A percentile compares a stretch with the other conserved stretches of the same genome.
Conservation (phyloP, 2,329 filamentous ascomycete species). For the Fusarium illudens region DNA sequence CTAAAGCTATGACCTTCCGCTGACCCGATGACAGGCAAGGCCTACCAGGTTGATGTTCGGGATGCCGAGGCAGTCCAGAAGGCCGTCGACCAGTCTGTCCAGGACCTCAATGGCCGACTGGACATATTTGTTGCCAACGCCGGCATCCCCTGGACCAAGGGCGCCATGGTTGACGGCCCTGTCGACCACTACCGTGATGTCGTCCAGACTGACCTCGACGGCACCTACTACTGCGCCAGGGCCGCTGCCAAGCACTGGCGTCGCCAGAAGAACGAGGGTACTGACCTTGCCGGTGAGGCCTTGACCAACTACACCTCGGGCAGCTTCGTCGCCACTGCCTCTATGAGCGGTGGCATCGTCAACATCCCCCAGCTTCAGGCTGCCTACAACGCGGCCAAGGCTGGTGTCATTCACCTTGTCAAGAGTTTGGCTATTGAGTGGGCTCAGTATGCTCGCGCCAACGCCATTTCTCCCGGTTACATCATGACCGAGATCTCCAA, state of each 20-base stretch:
- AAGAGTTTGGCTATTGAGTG: slow-evolving; percentile 65
- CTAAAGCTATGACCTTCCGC: slow-evolving; percentile 7
- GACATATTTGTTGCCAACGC: slow-evolving; percentile 82
- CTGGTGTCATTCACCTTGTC: slow-evolving; percentile 63
- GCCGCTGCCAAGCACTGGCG: slow-evolving; percentile 73
- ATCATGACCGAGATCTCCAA: slow-evolving; percentile 42
- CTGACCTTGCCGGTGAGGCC: slow-evolving; percentile 41
- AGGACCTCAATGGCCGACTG: slow-evolving; percentile 74
- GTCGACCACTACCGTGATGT: slow-evolving; percentile 73
- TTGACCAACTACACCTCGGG: slow-evolving; percentile 46
- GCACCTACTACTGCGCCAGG: slow-evolving; percentile 77
- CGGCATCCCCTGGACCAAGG: slow-evolving; percentile 76
- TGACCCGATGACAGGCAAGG: slow-evolving; percentile 56
- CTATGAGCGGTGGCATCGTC: slow-evolving; percentile 60
- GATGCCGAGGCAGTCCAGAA: slow-evolving; percentile 58
- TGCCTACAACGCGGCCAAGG: slow-evolving; percentile 65
- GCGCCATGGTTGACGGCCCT: slow-evolving; percentile 69
- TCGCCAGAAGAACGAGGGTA: slow-evolving; percentile 71
- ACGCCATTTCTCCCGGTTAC: slow-evolving; percentile 57
- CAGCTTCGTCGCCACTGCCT: slow-evolving; percentile 62
- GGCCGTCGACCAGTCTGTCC: slow-evolving; percentile 59
- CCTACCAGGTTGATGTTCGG: slow-evolving; percentile 67
- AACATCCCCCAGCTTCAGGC: slow-evolving; percentile 63
- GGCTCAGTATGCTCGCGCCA: slow-evolving; percentile 65
- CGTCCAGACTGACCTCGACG: slow-evolving; percentile 74